These are phyloP conservation scores for Scheffersomyces spartinae DNA, from an alignment of 805 yeast genomes.

Conservation along the genomic window DNA sequence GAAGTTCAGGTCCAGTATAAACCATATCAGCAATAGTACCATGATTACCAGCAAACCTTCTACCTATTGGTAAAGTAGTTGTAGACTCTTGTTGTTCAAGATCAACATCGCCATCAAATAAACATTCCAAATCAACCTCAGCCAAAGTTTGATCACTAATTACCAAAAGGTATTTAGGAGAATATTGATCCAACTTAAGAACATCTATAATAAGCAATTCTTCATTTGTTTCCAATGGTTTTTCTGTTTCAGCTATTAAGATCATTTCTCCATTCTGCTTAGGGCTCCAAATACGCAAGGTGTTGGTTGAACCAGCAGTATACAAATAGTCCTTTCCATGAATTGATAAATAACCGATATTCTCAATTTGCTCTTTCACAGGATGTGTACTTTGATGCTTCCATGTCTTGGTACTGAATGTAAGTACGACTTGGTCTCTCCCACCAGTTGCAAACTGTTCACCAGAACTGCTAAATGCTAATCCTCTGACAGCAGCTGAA, in stretches of 20 bases:
- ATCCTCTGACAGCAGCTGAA: conserved; percentile 74
- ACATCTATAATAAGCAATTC: conserved; percentile 64
- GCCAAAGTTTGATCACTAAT: conserved; percentile 79
- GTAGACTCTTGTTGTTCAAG: conserved; percentile 6
- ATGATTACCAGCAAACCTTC: conserved; percentile 81
- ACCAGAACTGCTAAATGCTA: conserved; percentile 49
- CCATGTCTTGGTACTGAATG: conserved; percentile 44
- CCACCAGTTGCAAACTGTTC: conserved; percentile 67
- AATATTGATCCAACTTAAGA: conserved; percentile 20
- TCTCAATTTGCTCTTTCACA: conserved; percentile 60
- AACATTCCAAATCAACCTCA: conserved; percentile 26
- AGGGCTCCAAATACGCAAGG: conserved; percentile 63
- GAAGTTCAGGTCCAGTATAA: conserved; percentile 53
- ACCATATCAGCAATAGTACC: conserved; percentile 89
- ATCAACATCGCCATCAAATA: conserved; percentile 13
- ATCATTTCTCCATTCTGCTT: too few species aligned
- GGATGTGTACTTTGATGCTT: conserved; percentile 59
- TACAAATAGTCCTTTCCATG: conserved; percentile 29
- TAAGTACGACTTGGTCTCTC: conserved; percentile 66
- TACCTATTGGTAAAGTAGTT: conserved; percentile 26
- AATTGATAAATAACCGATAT: conserved; percentile 44
- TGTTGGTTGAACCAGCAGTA: conserved; percentile 72
- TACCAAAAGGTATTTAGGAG: conserved; percentile 34
- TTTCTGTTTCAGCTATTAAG: conserved; percentile 30
- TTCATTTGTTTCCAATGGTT: conserved; percentile 51